A percentile compares a stretch with the other conserved stretches of the same genome.
Conservation (phyloP, 2,329 filamentous ascomycete species). For the Trematosphaeria pertusa region DNA sequence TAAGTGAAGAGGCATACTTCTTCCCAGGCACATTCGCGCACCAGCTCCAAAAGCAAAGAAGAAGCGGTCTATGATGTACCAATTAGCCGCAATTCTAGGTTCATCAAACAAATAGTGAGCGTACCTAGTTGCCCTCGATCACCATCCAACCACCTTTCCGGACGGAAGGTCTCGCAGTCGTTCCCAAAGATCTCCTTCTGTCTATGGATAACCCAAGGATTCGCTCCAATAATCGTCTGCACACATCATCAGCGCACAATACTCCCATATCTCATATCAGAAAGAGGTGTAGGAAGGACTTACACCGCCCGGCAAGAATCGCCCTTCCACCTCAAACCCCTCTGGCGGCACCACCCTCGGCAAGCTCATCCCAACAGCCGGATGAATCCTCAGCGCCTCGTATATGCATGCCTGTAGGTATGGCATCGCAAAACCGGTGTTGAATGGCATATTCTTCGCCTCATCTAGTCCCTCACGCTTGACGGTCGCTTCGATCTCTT, state of each 20-base stretch:
- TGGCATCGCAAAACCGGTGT: constrained; percentile 23
- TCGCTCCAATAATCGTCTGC: constrained; percentile 20
- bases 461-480: too few relatives aligned
- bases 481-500: constrained; percentile 22
- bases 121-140: constrained; percentile 35
- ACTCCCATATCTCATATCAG: too few relatives aligned
- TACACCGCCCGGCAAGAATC: constrained; percentile 11
- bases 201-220: constrained; percentile 13
- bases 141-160: constrained; percentile 11
- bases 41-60: constrained; percentile 47
- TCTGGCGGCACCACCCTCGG: constrained; percentile 14
- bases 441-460: too few relatives aligned
- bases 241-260: too few relatives aligned
- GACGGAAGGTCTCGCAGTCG: constrained; percentile 11
- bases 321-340: constrained; percentile 5
- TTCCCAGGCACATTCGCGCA: constrained; percentile 35
- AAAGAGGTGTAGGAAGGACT: background rate
- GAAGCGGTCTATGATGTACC: constrained; percentile 20
- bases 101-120: constrained; percentile 10
- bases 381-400: constrained; percentile 26
- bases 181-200: constrained; percentile 11
- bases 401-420: constrained; percentile 32
- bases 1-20: constrained; percentile 30
- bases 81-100: background rate
- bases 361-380: constrained; percentile 16